Conservation (phyloP, 2,329 filamentous ascomycete species). For the Penicillium hesseltinei region DNA sequence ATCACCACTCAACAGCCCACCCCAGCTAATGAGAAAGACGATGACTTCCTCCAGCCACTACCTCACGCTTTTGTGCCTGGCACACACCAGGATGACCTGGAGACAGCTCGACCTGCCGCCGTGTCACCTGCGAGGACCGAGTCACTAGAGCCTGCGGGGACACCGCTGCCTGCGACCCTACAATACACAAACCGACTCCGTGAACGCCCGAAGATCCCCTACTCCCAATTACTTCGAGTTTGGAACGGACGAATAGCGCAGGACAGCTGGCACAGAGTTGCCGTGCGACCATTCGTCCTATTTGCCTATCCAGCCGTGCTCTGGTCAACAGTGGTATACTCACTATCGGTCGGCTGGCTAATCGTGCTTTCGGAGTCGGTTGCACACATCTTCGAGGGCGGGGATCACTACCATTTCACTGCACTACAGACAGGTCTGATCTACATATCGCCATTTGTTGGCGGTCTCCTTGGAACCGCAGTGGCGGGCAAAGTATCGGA, state of each 20-base stretch:
- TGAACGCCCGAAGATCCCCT: slow-evolving; percentile 66
- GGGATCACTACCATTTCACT: slow-evolving; percentile 72
- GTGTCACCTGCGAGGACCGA: slow-evolving; percentile 33
- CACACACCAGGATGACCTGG: slow-evolving; percentile 27
- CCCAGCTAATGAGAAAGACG: slow-evolving; percentile 14
- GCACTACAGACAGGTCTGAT: slow-evolving; percentile 79
- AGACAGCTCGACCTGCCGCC: slow-evolving; percentile 22
- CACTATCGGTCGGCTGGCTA: slow-evolving; percentile 88
- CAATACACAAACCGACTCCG: slow-evolving; percentile 71
- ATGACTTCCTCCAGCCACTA: slow-evolving; percentile 14
- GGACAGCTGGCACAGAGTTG: slow-evolving; percentile 77
- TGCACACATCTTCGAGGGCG: slow-evolving; percentile 71
- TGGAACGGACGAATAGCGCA: slow-evolving; percentile 75
- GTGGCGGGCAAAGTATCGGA: slow-evolving; percentile 88
- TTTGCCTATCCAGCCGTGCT: slow-evolving; percentile 85
- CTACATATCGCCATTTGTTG: slow-evolving; percentile 86
- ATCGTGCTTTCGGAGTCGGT: slow-evolving; percentile 92
- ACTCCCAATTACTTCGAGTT: slow-evolving; percentile 68
- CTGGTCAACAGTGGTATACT: slow-evolving; percentile 82
- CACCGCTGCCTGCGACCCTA: slow-evolving; percentile 29
- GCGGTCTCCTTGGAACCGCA: slow-evolving; percentile 83
- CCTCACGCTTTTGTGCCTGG: slow-evolving; percentile 3
- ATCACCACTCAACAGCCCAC: slow-evolving; percentile 1
- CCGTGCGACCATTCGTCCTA: slow-evolving; percentile 76
- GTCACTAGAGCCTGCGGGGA: slow-evolving; percentile 28